A percentile compares a stretch with the other conserved stretches of the same genome.
phyloP scores from a whole-genome alignment of 1,139 yeast genomes.

The Kodamaea derodonti region DNA sequence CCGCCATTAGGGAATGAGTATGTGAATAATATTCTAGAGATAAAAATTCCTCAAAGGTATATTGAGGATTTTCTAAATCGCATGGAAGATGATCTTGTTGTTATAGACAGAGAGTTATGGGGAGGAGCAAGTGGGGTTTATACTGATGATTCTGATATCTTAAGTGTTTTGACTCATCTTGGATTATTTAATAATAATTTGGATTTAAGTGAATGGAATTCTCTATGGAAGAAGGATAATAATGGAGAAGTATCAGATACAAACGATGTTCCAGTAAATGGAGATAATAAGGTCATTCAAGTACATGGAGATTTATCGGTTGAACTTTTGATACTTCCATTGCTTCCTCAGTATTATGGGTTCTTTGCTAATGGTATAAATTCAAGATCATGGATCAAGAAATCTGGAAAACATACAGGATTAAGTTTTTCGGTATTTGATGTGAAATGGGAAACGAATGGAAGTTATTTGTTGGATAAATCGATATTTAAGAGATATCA shows the following conservation, averaged over 20 bases:
- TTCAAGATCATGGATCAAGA: conserved; percentile 62
- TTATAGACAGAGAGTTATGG: conserved; percentile 65
- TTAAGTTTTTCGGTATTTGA: conserved; percentile 56
- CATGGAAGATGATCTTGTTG: conserved; percentile 29
- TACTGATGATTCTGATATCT: conserved; percentile 88
- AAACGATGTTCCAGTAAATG: background rate
- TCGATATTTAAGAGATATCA: conserved; percentile 26
- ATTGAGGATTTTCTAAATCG: conserved; percentile 21
- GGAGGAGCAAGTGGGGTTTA: conserved; percentile 78
- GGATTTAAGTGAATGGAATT: conserved; percentile 35
- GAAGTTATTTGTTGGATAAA: conserved; percentile 28
- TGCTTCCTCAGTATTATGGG: conserved; percentile 59
- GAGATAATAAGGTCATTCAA: conserved; percentile 7
- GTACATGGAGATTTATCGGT: conserved; percentile 57
- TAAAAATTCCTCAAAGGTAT: conserved; percentile 55
- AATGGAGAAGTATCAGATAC: background rate
- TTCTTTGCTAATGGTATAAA: conserved; percentile 62
- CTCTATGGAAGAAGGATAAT: conserved; percentile 22
- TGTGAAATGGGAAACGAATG: conserved; percentile 47
- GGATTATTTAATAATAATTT: conserved; percentile 49
- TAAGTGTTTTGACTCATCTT: conserved; percentile 68
- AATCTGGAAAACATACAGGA: conserved; percentile 57
- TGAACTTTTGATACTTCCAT: conserved; percentile 67
- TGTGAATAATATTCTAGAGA: conserved; percentile 58
- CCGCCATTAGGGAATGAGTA: conserved; percentile 50